These are phyloP conservation scores for Clausena lansium DNA, from an alignment of 345 rosid genomes.

Conservation along the genomic window DNA sequence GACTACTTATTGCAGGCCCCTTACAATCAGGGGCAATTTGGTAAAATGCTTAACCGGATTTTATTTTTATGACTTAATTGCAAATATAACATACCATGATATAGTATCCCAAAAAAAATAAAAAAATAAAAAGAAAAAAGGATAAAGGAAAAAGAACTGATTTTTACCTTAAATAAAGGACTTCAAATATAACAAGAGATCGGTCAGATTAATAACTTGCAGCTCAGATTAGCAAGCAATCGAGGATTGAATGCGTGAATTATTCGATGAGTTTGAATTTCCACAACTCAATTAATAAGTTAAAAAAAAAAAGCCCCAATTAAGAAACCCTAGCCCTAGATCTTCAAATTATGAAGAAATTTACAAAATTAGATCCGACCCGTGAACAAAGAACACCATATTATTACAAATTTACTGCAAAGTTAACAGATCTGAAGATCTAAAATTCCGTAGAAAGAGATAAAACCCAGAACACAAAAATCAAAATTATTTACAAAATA, in stretches of 20 bases:
- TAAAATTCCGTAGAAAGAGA: background rate
- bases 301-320: conserved; percentile 24
- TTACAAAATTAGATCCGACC: conserved; percentile 7
- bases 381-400: background rate
- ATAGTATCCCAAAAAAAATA: no score
- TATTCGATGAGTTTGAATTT: background rate
- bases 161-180: conserved; percentile 28
- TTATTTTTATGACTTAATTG: background rate
- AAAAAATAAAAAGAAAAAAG: background rate
- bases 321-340: conserved; percentile 35
- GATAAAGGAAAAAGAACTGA: background rate
- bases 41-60: background rate
- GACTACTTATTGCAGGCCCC: background rate
- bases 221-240: background rate
- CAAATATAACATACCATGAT: background rate
- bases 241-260: background rate
- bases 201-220: conserved; percentile 13
- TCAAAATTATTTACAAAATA: conserved; percentile 2
- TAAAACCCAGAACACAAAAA: conserved; percentile 1
- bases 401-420: background rate
- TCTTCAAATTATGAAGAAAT: conserved; percentile 18
- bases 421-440: conserved; percentile 22
- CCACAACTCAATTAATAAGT: conserved; percentile 11
- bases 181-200: conserved; percentile 19
- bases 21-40: conserved; percentile 3